These are phyloP conservation scores for Lodderomyces oxycetoniae DNA, from an alignment of 1,139 yeast genomes.

Conservation along the genomic window DNA sequence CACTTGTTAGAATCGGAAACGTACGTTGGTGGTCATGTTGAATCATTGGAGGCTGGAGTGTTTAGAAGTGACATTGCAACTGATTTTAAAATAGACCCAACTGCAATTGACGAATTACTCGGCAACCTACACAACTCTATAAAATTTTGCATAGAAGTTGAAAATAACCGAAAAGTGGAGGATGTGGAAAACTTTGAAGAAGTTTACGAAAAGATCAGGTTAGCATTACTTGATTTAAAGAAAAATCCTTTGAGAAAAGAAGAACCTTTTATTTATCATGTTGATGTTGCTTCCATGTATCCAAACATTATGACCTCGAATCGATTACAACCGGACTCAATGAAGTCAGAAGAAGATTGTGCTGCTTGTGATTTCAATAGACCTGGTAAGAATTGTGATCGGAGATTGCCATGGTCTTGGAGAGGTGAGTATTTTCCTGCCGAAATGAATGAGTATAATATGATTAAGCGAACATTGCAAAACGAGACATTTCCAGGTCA, in stretches of 20 bases:
- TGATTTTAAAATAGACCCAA: slow-evolving; percentile 73
- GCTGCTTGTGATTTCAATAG: slow-evolving; percentile 96
- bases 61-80: slow-evolving; percentile 83
- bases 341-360: slow-evolving; percentile 92
- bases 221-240: slow-evolving; percentile 53
- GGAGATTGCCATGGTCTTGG: slow-evolving; percentile 96
- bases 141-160: slow-evolving; percentile 80
- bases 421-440: slow-evolving; percentile 96
- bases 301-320: slow-evolving; percentile 98
- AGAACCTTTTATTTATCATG: slow-evolving; percentile 87
- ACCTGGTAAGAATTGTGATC: slow-evolving; percentile 90
- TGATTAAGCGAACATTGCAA: slow-evolving; percentile 81
- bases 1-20: slow-evolving; percentile 94
- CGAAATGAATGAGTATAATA: slow-evolving; percentile 82
- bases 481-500: slow-evolving; percentile 71
- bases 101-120: slow-evolving; percentile 76
- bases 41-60: slow-evolving; percentile 95
- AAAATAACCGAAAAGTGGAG: slow-evolving; percentile 62
- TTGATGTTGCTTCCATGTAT: slow-evolving; percentile 99
- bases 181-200: slow-evolving; percentile 81
- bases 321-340: slow-evolving; percentile 95
- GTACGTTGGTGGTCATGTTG: slow-evolving; percentile 98
- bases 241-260: slow-evolving; percentile 64
- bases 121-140: slow-evolving; percentile 71
- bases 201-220: slow-evolving; percentile 54